phyloP scores from a whole-genome alignment of 148 eudicot species.

The Oxyria digyna region DNA sequence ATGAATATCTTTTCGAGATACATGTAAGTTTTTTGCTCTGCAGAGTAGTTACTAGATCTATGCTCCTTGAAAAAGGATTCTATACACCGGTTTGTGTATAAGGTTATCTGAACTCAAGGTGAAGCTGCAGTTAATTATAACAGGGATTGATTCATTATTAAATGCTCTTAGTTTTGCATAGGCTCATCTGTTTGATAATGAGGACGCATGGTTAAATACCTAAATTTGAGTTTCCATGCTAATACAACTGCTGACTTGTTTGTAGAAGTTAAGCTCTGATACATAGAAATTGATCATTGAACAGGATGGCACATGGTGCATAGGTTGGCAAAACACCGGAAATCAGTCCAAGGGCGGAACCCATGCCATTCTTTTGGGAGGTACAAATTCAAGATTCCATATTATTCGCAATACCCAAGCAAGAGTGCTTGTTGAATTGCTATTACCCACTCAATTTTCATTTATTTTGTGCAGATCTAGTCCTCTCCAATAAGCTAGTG shows the following conservation, averaged over 20 bases:
- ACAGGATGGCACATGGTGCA: conserved; percentile 43
- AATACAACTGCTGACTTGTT: too few relatives aligned
- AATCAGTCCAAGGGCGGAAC: conserved; percentile 33
- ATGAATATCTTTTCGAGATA: conserved; percentile 33
- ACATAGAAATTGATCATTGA: background rate
- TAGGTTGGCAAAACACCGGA: conserved; percentile 53
- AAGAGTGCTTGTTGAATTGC: background rate
- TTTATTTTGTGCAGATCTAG: conserved; percentile 64
- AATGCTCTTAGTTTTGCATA: background rate
- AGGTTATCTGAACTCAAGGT: background rate
- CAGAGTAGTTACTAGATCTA: background rate
- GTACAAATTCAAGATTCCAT: conserved; percentile 13
- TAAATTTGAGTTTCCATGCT: too few relatives aligned
- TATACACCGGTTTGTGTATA: background rate
- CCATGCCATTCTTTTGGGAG: conserved; percentile 48
- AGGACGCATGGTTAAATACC: too few relatives aligned
- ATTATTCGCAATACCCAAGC: background rate
- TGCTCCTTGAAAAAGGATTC: background rate
- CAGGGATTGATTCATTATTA: background rate
- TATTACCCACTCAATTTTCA: background rate
- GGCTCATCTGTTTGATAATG: background rate
- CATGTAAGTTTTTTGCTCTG: conserved; percentile 21
- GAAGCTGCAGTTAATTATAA: background rate
- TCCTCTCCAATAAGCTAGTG: conserved; percentile 69
- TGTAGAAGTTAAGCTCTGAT: too few relatives aligned